Evolutionary conservation across 371 early-diverging fungal species (phyloP), one percentile per base, ranked within the genome.

Genomic region (Rhizopus delemar): DNA sequence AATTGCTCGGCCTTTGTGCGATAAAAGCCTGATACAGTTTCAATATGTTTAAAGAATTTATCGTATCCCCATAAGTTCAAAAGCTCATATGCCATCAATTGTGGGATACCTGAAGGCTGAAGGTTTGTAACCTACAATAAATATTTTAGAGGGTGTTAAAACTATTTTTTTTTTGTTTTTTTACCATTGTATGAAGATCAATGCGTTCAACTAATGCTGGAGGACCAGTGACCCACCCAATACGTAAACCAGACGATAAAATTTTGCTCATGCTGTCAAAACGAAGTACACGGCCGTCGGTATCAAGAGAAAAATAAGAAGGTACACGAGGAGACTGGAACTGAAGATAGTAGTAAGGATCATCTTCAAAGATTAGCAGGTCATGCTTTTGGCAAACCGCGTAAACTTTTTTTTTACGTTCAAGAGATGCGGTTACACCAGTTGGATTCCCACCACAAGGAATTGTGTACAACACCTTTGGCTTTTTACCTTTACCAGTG

Each of bases 181-280:
- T 56, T 53, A 68, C 82, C 78, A 86, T 83, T 0, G 86, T 85
- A 60, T 92, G 86, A 31, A 91, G 70, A 34, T 86, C 81, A 53
- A 93, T 88, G n/a, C 85, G 73, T 15, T 89, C 80, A 33, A 92
- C 70, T 11, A 93, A 65, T 16, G 66, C 71, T 22, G 70, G 68
- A 2, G 91, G 93, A 4, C 92, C 93, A 38, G 90, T 86, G 2
- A 82, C 77, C 87, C 89, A 90, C 2, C 92, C 93, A n/a, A 92
- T 57, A 54, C 94, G 86, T 32, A 88, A 63, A 31, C 94, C 94
- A 4, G 90, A 82, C 0, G 90, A 86, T 51, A 93, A 49, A 28
- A 92, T 83, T 68, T 94, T 94, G 56, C 88, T 86, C 72, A 92
- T 83, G 41, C 88, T 89, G 60, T 94, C 94, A 54, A 90, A 88